Evolutionary conservation across 2,329 filamentous ascomycete species (phyloP).

Genomic region (Cladosporium halotolerans): DNA sequence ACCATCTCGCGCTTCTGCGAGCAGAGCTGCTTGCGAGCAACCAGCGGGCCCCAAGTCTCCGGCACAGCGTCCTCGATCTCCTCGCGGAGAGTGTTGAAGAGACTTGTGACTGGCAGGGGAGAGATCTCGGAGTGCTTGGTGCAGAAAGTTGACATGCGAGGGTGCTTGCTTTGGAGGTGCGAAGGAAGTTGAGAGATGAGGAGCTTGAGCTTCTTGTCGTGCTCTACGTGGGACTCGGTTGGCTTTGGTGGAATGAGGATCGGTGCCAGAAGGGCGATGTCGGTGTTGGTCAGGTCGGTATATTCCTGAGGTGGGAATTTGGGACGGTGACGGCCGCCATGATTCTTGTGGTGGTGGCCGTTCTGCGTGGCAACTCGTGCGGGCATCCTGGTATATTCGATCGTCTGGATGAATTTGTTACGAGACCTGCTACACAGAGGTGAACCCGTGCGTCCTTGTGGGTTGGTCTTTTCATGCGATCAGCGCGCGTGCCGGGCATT

Average conservation of each 20-base stretch:
- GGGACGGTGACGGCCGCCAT: conserved; percentile 2
- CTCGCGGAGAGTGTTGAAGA: conserved; percentile 16
- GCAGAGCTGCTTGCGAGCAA: neutral
- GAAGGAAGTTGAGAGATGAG: conserved; percentile 18
- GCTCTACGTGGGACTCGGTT: conserved; percentile 3
- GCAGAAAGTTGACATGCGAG: conserved; percentile 17
- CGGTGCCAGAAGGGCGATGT: conserved; percentile 16
- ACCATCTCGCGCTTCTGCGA: conserved; percentile 6
- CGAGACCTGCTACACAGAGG: too few relatives aligned
- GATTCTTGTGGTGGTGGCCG: neutral
- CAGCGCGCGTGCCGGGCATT: too few relatives aligned
- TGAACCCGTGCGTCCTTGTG: too few relatives aligned
- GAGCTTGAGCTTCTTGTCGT: conserved; percentile 12
- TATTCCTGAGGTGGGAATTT: conserved; percentile 15
- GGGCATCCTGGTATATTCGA: neutral
- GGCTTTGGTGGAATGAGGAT: conserved; percentile 11
- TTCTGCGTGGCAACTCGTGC: neutral
- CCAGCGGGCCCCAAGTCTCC: conserved; percentile 11
- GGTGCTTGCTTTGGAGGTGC: conserved; percentile 16
- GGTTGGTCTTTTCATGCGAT: too few relatives aligned
- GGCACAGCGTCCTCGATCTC: conserved; percentile 13
- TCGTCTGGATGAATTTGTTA: too few relatives aligned
- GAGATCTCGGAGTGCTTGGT: conserved; percentile 19
- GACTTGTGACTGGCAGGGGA: conserved; percentile 16
- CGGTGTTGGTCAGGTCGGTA: conserved; percentile 17